Conservation (phyloP, 2,329 filamentous ascomycete genomes). For the Calonectria honghensis region DNA sequence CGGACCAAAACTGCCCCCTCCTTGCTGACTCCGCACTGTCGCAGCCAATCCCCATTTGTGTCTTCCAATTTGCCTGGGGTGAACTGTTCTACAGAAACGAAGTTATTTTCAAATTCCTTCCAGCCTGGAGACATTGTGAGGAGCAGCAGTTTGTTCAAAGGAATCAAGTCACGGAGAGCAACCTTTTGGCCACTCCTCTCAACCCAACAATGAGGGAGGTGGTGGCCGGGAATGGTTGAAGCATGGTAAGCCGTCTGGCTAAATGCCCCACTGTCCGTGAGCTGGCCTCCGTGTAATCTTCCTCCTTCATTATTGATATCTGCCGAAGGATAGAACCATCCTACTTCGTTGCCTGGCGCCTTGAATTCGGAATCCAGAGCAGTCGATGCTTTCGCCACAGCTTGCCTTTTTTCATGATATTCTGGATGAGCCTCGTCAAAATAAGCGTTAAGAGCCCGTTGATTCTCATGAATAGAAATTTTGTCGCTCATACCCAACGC, state of each 20-base stretch:
- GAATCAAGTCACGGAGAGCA: constrained; percentile 29
- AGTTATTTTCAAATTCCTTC: constrained; percentile 15
- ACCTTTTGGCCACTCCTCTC: constrained; percentile 5
- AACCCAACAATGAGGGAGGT: constrained; percentile 31
- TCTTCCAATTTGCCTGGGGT: constrained; percentile 9
- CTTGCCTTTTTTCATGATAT: constrained; percentile 7
- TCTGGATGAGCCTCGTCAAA: constrained; percentile 16
- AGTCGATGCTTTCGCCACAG: not conserved
- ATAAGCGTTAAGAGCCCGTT: not conserved
- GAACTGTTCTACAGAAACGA: constrained; percentile 8
- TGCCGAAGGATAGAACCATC: constrained; percentile 29
- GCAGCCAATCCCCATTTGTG: constrained; percentile 17
- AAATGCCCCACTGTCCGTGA: constrained; percentile 8
- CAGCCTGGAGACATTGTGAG: constrained; percentile 20
- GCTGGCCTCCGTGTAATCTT: not conserved
- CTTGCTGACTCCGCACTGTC: constrained; percentile 4
- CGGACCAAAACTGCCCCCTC: constrained; percentile 24
- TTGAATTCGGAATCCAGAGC: constrained; percentile 25
- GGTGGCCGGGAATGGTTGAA: constrained; percentile 28
- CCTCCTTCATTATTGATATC: constrained; percentile 29
- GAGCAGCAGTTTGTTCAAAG: constrained; percentile 26
- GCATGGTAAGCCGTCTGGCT: constrained; percentile 17
- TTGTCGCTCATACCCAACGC: constrained; percentile 19
- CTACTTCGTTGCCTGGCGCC: constrained; percentile 17
- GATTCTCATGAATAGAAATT: not conserved